Conservation (phyloP, 1,284 basidiomycete species). For the Cutaneotrichosporon mucoides region DNA sequence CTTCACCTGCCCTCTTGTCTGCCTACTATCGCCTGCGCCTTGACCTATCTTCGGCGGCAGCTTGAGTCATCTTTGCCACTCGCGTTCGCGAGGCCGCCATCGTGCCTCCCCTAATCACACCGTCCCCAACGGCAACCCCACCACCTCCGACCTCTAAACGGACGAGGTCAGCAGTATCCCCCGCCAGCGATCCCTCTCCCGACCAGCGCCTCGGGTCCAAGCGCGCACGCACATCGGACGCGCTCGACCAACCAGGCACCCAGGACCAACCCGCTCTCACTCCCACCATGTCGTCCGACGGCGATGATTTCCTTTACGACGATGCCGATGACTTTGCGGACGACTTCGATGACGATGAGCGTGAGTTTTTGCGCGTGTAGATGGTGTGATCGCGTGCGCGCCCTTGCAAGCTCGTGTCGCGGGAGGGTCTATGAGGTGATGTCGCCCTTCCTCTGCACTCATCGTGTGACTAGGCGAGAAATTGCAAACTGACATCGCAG, state of each 20-base stretch:
- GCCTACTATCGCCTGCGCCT: no score
- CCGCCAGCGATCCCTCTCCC: neutral
- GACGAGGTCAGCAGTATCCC: neutral
- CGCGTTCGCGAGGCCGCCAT: constrained; percentile 9
- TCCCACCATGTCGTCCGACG: constrained; percentile 45
- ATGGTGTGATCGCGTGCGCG: no score
- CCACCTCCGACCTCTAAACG: constrained; percentile 10
- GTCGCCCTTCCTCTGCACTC: neutral
- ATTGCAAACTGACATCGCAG: constrained; percentile 10
- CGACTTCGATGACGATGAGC: constrained; percentile 25
- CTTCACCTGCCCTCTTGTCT: no score
- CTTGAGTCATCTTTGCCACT: constrained; percentile 4
- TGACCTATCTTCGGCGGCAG: neutral
- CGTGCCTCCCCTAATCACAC: constrained; percentile 14
- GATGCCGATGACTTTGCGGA: constrained; percentile 43
- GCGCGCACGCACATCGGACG: constrained; percentile 6
- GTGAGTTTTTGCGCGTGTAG: constrained; percentile 19
- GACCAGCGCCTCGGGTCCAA: neutral
- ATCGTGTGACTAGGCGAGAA: no score
- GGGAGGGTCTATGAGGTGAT: neutral
- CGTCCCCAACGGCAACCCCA: constrained; percentile 15
- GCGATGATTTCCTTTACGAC: constrained; percentile 40
- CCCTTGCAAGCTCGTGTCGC: no score
- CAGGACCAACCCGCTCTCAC: neutral
- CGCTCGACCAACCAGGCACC: no score